A percentile compares a stretch with the other conserved stretches of the same genome.
These are phyloP conservation scores for Xylaria polymorpha DNA, from an alignment of 2,329 filamentous ascomycete genomes.

Conservation along the genomic window DNA sequence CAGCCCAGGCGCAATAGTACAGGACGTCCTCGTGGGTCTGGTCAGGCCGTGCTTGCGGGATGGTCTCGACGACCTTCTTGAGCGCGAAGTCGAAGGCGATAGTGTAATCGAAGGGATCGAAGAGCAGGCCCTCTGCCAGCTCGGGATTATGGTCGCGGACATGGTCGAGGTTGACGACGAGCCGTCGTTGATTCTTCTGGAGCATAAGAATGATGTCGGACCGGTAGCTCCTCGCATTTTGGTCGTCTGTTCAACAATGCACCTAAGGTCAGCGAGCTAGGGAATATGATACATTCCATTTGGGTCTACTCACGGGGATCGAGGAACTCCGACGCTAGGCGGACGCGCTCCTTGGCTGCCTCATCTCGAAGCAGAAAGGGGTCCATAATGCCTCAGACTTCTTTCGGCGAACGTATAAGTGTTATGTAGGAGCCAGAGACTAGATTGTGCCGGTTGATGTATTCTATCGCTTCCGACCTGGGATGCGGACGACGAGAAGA, in stretches of 20 bases:
- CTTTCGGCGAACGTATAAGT: constrained; percentile 2
- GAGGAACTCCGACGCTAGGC: constrained; percentile 90
- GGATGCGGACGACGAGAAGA: constrained; percentile 6
- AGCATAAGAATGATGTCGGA: constrained; percentile 86
- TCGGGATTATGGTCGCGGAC: constrained; percentile 88
- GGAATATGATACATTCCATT: constrained; percentile 14
- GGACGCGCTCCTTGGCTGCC: constrained; percentile 83
- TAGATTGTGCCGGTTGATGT: not conserved
- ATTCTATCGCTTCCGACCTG: constrained; percentile 9
- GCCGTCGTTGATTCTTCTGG: constrained; percentile 72
- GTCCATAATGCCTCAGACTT: constrained; percentile 68
- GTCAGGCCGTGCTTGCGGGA: constrained; percentile 79
- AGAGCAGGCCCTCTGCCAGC: constrained; percentile 81
- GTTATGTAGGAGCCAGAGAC: not conserved
- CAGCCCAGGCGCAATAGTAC: constrained; percentile 97
- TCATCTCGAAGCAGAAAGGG: constrained; percentile 83
- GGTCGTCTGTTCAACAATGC: constrained; percentile 57
- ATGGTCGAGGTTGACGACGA: constrained; percentile 86
- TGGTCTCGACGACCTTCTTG: constrained; percentile 85
- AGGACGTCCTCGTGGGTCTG: constrained; percentile 82
- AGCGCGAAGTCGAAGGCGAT: constrained; percentile 91
- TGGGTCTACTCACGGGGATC: constrained; percentile 78
- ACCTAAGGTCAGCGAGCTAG: constrained; percentile 3
- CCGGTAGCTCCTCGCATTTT: constrained; percentile 78
- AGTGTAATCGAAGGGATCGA: constrained; percentile 87